Percentiles rank a stretch among this genome's conserved stretches.
phyloP scores from a whole-genome alignment of 129 eudicot genomes.

The Chrysanthemum seticuspe region DNA sequence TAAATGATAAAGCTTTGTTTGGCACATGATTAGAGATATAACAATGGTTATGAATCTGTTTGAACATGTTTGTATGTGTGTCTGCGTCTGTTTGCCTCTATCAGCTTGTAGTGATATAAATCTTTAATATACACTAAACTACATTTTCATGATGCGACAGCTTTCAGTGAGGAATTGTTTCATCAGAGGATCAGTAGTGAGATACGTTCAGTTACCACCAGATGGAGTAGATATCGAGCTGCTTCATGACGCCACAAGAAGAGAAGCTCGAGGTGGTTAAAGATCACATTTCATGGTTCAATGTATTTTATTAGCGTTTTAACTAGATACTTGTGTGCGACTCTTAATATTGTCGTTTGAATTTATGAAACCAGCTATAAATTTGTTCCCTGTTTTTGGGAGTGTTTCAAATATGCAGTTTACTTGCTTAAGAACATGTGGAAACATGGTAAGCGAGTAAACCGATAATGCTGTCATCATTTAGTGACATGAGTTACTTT shows the following conservation, averaged over 20 bases:
- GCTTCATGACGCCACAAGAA: conserved; percentile 98
- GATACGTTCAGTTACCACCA: conserved; percentile 93
- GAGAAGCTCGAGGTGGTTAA: conserved; percentile 99
- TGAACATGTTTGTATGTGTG: no score
- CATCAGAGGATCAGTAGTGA: conserved; percentile 96
- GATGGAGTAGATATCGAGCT: conserved; percentile 95
- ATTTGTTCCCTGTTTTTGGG: no score
- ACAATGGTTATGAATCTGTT: no score
- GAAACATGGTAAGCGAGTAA: no score
- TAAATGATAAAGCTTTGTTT: no score
- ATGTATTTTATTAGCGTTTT: conserved; percentile 1
- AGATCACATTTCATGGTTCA: background rate
- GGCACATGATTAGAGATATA: no score
- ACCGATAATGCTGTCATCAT: no score
- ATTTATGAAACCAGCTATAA: background rate
- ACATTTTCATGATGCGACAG: conserved; percentile 35
- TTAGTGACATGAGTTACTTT: no score
- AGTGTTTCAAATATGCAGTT: no score
- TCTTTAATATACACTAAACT: background rate
- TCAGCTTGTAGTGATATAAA: no score
- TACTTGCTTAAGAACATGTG: no score
- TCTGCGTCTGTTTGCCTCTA: no score
- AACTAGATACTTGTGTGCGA: conserved; percentile 22
- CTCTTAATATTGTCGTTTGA: conserved; percentile 23
- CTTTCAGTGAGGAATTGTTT: conserved; percentile 96